These are phyloP conservation scores for Chrysoporthe austroafricana DNA, from an alignment of 2,329 filamentous ascomycete genomes.

Conservation along the genomic window DNA sequence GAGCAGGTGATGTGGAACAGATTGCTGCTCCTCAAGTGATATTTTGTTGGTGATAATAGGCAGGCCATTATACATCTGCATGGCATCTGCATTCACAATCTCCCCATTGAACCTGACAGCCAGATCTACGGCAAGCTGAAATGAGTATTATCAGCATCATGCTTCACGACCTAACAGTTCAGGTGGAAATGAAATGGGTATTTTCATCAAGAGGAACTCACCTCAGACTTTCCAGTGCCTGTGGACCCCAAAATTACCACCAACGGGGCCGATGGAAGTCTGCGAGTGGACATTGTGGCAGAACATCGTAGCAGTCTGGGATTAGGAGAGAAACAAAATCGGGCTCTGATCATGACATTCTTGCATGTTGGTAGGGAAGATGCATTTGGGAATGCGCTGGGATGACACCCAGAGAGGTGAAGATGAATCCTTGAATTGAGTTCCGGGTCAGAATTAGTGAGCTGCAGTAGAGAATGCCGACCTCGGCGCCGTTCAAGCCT, in stretches of 20 bases:
- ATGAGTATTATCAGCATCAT: conserved; percentile 19
- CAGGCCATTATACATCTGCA: conserved; percentile 93
- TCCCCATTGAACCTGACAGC: conserved; percentile 86
- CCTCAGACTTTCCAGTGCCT: conserved; percentile 91
- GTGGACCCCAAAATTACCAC: conserved; percentile 87
- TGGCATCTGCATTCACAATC: conserved; percentile 95
- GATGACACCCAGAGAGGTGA: neutral
- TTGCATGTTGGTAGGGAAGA: neutral
- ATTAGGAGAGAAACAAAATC: conserved; percentile 4
- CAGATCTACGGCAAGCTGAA: conserved; percentile 84
- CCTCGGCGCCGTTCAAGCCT: conserved; percentile 13
- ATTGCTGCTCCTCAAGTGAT: conserved; percentile 71
- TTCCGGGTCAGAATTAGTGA: neutral
- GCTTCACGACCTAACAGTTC: conserved; percentile 31
- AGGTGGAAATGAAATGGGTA: neutral
- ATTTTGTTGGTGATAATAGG: conserved; percentile 97
- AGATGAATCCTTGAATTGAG: neutral
- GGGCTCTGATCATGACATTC: conserved; percentile 18
- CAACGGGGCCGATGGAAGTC: conserved; percentile 60
- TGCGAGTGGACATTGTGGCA: conserved; percentile 43
- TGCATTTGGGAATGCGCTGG: neutral
- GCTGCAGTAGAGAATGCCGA: conserved; percentile 4
- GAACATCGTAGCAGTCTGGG: conserved; percentile 28
- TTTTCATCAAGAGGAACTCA: conserved; percentile 45
- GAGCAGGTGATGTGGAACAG: conserved; percentile 85